Conservation (phyloP, 192 early-diverging fungal species). For the Polychytrium aggregatum region DNA sequence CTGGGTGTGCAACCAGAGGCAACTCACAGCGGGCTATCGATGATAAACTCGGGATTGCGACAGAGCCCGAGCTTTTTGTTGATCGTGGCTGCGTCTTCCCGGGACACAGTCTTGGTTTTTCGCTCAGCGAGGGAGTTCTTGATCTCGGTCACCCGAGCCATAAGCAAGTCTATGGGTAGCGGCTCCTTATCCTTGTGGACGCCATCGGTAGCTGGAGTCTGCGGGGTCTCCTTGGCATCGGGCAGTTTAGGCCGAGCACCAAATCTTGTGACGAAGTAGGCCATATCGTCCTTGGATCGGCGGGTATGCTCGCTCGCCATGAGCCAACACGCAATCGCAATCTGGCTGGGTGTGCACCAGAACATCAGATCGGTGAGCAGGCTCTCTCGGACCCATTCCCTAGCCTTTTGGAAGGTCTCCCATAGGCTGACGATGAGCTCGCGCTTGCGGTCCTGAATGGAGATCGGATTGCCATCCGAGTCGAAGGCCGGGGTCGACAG, state of each 20-base stretch:
- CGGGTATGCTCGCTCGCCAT: no score
- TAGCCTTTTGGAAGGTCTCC: background rate
- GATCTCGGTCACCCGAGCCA: conserved; percentile 6
- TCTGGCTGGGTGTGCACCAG: background rate
- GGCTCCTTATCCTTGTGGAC: conserved; percentile 1
- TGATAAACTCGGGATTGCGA: conserved; percentile 23
- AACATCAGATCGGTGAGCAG: background rate
- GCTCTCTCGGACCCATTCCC: conserved; percentile 6
- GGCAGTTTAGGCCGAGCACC: no score
- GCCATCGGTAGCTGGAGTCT: no score
- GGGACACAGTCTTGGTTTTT: conserved; percentile 4
- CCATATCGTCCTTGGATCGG: no score
- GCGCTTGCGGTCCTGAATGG: background rate
- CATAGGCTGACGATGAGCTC: background rate
- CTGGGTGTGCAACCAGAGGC: background rate
- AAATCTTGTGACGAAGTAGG: no score
- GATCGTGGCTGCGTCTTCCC: conserved; percentile 12
- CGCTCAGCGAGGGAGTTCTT: conserved; percentile 7
- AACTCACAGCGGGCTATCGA: conserved; percentile 19
- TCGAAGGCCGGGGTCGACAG: background rate
- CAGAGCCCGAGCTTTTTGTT: conserved; percentile 17
- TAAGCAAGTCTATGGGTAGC: conserved; percentile 3
- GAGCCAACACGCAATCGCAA: no score
- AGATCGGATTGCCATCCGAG: background rate
- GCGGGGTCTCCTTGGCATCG: no score